Base-by-base conservation (phyloP, 768 basidiomycete species). In the Galerina sulciceps region DNA sequence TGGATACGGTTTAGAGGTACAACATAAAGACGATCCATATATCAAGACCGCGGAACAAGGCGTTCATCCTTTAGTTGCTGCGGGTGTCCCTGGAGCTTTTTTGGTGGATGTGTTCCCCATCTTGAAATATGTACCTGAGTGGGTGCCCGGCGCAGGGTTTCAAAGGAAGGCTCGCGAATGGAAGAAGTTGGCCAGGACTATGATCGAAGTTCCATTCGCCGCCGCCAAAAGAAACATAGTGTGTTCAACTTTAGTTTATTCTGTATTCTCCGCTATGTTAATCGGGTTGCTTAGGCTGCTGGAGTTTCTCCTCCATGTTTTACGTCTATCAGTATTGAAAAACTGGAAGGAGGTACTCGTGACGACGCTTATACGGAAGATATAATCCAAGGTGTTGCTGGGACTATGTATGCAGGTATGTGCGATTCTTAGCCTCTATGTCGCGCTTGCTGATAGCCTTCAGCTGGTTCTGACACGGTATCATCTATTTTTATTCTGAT, bases 121-220 rank as follows among this genome's bases (percentile, higher is more conserved):
- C 17, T 65, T 79, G 38, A 75, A 75, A 62, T 68, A 82, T 59
- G 64, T 88, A 1, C 87, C 87, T 0, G 62, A 66, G 42, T 89
- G 85, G 86, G 66, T 83, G 36, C 87, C 88, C 1, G 88, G 86
- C 9, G 81, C 85, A 0, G 77, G 77, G 0, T 89, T 88, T 77
- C 75, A 82, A 65, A 73, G 73, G 31, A 80, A 84, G 53, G 86
- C 85, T 0, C 65, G 49, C 1, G 58, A 67, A 10, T 86, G 84
- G 84, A 73, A 69, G 17, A 66, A 67, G 40, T 63, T 71, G 10
- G 69, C 73, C 38, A 55, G 70, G 10, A 65, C 68, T n/a, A 74
- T 81, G 69, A 65, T 73, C 18, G 72, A 79, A n/a, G 57, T 68
- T 13, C 81, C 81, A 0, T 83, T 71, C 46, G 52, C 38, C 6